A percentile compares a stretch with the other conserved stretches of the same genome.
phyloP scores from a whole-genome alignment of 768 basidiomycete species.

The Suillus clintonianus region DNA sequence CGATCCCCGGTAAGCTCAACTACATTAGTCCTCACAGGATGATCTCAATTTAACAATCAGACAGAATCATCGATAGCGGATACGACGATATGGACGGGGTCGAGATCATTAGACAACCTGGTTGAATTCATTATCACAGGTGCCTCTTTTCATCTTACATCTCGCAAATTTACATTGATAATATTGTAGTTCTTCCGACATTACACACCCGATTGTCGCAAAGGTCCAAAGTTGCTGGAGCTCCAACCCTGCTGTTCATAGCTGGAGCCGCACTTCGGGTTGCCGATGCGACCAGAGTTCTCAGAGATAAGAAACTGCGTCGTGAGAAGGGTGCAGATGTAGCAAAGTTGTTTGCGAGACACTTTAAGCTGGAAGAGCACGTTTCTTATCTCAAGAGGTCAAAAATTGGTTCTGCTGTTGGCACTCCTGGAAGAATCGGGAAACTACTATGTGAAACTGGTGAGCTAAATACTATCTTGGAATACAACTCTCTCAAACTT shows the following conservation, averaged over 20 bases:
- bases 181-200: constrained; percentile 58
- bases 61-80: constrained; percentile 75
- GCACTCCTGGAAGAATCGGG: constrained; percentile 89
- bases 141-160: constrained; percentile 31
- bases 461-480: constrained; percentile 29
- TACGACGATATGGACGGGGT: constrained; percentile 70
- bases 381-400: constrained; percentile 80
- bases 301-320: constrained; percentile 67
- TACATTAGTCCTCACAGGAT: constrained; percentile 15
- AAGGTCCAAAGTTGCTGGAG: constrained; percentile 73
- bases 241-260: constrained; percentile 85
- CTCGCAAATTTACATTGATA: not conserved
- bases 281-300: constrained; percentile 78
- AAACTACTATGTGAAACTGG: constrained; percentile 79
- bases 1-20: constrained; percentile 68
- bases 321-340: constrained; percentile 89
- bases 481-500: constrained; percentile 7
- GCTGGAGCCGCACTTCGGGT: constrained; percentile 90
- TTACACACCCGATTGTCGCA: constrained; percentile 74
- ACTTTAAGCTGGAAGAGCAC: constrained; percentile 90
- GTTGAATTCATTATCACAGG: constrained; percentile 77
- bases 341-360: constrained; percentile 94
- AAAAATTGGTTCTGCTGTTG: constrained; percentile 86
- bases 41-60: constrained; percentile 51
- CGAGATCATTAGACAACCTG: constrained; percentile 71